Evolutionary conservation across 305 asterid genomes (phyloP), one percentile per base, ranked within the genome.

Genomic region (Coffea humblotiana): DNA sequence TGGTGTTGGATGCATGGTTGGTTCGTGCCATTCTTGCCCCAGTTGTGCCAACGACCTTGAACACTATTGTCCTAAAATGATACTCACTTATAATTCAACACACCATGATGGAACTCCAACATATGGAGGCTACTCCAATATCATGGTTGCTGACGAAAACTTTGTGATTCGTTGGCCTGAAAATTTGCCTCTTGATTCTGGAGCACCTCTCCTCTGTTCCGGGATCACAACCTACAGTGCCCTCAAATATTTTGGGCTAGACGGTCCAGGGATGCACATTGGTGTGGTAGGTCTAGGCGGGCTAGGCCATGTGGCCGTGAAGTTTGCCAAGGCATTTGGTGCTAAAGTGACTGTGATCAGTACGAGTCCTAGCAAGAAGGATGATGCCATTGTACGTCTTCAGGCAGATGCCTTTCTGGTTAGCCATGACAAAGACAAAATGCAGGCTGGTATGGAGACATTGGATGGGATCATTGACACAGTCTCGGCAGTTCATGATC

Each of bases 311-410:
- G 25, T 79, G 32, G 82, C 82, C 15, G 78, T 79, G 64, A 79
- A 79, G 72, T 72, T 79, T 64, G 82, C 82, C 2, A 64, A 79
- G 77, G 77, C 81, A 8, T 78, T 78, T 78, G 77, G 81, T 37
- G 81, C 76, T 16, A 27, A 71, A 56, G 81, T 78, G 6, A 78
- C 77, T 2, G 81, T 78, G 52, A 78, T 78, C 2, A 78, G 81
- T 54, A 40, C 77, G 8, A 58, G 32, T 15, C 73, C 82, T 45
- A 18, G 73, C 23, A 79, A 79, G 74, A 74, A 64, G 68, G 27
- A 72, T 23, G 54, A 79, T 4, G 82, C 74, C 37, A 49, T 61
- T 12, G 45, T 16, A 35, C 51, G 29, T 61, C 82, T 79, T 27
- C 72, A 73, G 19, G 82, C 70, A 25, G 82, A 79, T 58, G 52